These are phyloP conservation scores for Penicillium coffeae DNA, from an alignment of 495 filamentous ascomycete species.

Conservation along the genomic window DNA sequence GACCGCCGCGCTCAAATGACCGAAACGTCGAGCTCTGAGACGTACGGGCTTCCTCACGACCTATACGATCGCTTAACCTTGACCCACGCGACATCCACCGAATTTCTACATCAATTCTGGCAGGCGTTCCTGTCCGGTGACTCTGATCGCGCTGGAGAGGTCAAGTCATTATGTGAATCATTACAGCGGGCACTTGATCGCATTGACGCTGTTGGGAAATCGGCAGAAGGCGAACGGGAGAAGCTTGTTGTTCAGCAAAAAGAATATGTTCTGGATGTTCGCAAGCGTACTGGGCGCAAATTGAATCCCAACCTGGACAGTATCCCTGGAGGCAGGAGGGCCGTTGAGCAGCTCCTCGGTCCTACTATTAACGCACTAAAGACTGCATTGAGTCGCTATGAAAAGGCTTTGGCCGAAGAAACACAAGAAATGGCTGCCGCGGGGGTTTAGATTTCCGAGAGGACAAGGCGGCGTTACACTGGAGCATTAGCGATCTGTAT, in stretches of 20 bases:
- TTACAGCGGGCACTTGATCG: conserved; percentile 71
- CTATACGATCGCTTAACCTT: conserved; percentile 72
- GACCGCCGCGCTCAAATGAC: conserved; percentile 37
- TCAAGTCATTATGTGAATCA: conserved; percentile 72
- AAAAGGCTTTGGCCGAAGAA: conserved; percentile 58
- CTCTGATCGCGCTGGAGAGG: conserved; percentile 67
- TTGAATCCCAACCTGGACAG: conserved; percentile 58
- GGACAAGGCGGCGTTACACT: conserved; percentile 8
- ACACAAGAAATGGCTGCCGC: conserved; percentile 33
- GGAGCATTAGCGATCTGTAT: conserved; percentile 10
- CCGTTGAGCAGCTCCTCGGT: conserved; percentile 69
- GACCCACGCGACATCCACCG: conserved; percentile 87
- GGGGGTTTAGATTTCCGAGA: conserved; percentile 8
- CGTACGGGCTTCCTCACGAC: conserved; percentile 58
- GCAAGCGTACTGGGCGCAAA: conserved; percentile 66
- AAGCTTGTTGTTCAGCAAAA: conserved; percentile 55
- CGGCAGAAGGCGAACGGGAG: conserved; percentile 71
- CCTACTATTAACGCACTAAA: conserved; percentile 66
- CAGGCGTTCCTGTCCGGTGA: conserved; percentile 80
- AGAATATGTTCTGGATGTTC: conserved; percentile 62
- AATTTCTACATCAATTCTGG: conserved; percentile 98
- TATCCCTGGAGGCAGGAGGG: conserved; percentile 68
- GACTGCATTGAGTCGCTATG: conserved; percentile 60
- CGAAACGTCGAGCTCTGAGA: conserved; percentile 32
- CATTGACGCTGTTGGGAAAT: conserved; percentile 73